Percentiles rank a stretch among this genome's conserved stretches.
These are phyloP conservation scores for Starmerella davenportii DNA, from an alignment of 805 yeast genomes.

Conservation along the genomic window DNA sequence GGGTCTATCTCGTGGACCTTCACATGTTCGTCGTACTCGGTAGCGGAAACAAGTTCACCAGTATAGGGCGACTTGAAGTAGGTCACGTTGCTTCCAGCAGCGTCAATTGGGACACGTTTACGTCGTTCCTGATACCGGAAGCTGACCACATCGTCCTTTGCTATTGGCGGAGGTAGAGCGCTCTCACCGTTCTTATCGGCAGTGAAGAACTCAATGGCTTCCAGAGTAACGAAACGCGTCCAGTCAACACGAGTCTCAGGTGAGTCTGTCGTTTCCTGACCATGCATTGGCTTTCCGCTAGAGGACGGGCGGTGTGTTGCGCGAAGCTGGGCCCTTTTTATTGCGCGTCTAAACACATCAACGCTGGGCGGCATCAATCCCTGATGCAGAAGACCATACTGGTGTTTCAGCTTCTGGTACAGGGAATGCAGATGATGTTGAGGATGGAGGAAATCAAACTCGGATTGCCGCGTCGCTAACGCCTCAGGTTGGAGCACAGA, in stretches of 20 bases:
- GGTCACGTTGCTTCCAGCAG: constrained; percentile 21
- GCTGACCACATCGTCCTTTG: not conserved
- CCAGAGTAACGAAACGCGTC: constrained; percentile 64
- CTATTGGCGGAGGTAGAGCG: constrained; percentile 23
- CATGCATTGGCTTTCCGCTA: too few species aligned
- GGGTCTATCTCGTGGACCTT: constrained; percentile 60
- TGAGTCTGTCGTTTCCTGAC: too few species aligned
- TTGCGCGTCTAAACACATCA: too few species aligned
- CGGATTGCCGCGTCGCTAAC: constrained; percentile 20
- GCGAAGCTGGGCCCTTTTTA: too few species aligned
- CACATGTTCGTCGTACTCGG: constrained; percentile 48
- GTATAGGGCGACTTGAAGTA: constrained; percentile 65
- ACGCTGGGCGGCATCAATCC: too few species aligned
- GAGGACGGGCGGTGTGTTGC: too few species aligned
- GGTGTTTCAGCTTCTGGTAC: constrained; percentile 34
- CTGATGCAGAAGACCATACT: too few species aligned
- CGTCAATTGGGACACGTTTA: too few species aligned
- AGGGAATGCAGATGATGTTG: constrained; percentile 42
- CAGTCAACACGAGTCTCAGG: too few species aligned
- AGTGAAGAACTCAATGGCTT: constrained; percentile 39
- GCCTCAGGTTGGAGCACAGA: constrained; percentile 41
- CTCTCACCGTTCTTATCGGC: constrained; percentile 22
- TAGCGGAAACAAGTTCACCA: constrained; percentile 48
- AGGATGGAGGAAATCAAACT: constrained; percentile 40
- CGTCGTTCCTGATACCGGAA: not conserved